Evolutionary conservation across 1,284 basidiomycete genomes (phyloP), one percentile per base, ranked within the genome.

Genomic region (Golubevia sp.): DNA sequence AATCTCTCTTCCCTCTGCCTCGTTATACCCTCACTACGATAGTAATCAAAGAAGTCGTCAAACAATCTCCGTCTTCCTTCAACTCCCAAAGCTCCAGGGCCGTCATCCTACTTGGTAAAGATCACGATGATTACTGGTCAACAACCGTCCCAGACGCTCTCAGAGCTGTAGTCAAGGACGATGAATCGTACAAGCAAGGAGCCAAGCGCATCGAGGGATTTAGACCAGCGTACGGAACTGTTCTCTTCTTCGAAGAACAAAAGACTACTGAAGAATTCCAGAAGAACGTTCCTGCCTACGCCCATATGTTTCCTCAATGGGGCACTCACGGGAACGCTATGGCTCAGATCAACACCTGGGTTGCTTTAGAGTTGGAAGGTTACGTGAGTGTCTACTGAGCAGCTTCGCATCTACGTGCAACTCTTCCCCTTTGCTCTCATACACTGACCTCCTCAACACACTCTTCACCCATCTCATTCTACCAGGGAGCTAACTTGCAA

Each of bases 401-500:
- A n/a, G n/a, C n/a, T n/a, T n/a, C n/a, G n/a, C n/a, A n/a, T n/a
- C n/a, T n/a, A n/a, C n/a, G n/a, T n/a, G n/a, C n/a, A n/a, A n/a
- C n/a, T n/a, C n/a, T n/a, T n/a, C n/a, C n/a, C n/a, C n/a, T n/a
- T n/a, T n/a, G n/a, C n/a, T n/a, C n/a, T n/a, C n/a, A n/a, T n/a
- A n/a, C n/a, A n/a, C n/a, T n/a, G n/a, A n/a, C n/a, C n/a, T n/a
- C n/a, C n/a, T n/a, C n/a, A n/a, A n/a, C n/a, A n/a, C n/a, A n/a
- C n/a, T n/a, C n/a, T n/a, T n/a, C n/a, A n/a, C n/a, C n/a, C n/a
- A n/a, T n/a, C n/a, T n/a, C n/a, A n/a, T n/a, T n/a, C n/a, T n/a
- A n/a, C n/a, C n/a, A n/a, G n/a, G 79, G 77, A 23, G 71, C 63
- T 1, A 82, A 75, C 67, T 58, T 82, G 13, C 79, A 82, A 58